These are phyloP conservation scores for Paramyrothecium sp. DNA, from an alignment of 2,329 filamentous ascomycete genomes.

Conservation along the genomic window DNA sequence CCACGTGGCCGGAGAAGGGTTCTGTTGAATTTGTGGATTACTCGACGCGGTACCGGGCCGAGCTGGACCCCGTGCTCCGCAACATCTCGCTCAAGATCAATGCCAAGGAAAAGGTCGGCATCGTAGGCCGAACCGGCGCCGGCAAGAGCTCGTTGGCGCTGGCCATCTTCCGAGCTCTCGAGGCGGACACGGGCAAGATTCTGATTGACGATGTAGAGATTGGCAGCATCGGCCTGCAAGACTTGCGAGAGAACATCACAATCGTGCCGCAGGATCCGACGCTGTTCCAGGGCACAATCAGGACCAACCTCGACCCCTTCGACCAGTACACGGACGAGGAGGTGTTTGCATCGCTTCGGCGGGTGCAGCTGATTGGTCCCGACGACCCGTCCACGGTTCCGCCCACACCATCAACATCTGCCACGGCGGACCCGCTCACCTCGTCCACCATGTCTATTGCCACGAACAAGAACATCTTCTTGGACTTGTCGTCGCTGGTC, in stretches of 20 bases:
- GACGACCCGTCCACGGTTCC: conserved; percentile 42
- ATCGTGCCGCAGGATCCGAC: conserved; percentile 98
- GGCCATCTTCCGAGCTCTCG: conserved; percentile 88
- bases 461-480: conserved; percentile 93
- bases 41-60: conserved; percentile 82
- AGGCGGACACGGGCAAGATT: conserved; percentile 87
- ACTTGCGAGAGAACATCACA: conserved; percentile 89
- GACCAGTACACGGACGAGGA: conserved; percentile 84
- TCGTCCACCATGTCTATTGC: conserved; percentile 33
- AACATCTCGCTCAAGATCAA: conserved; percentile 83
- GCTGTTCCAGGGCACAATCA: conserved; percentile 87
- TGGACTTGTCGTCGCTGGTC: conserved; percentile 79
- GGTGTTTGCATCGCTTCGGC: conserved; percentile 80
- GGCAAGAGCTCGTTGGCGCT: conserved; percentile 95
- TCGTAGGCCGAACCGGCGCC: conserved; percentile 92
- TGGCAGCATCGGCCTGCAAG: conserved; percentile 83
- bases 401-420: conserved; percentile 18
- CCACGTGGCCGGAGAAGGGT: conserved; percentile 83
- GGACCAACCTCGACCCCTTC: conserved; percentile 93
- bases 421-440: conserved; percentile 10
- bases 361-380: conserved; percentile 80
- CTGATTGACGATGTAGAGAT: conserved; percentile 91
- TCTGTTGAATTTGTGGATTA: conserved; percentile 86
- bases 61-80: conserved; percentile 83
- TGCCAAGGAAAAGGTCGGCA: conserved; percentile 88